Conservation (phyloP, 805 yeast species). For the Torulaspora gathmanii region DNA sequence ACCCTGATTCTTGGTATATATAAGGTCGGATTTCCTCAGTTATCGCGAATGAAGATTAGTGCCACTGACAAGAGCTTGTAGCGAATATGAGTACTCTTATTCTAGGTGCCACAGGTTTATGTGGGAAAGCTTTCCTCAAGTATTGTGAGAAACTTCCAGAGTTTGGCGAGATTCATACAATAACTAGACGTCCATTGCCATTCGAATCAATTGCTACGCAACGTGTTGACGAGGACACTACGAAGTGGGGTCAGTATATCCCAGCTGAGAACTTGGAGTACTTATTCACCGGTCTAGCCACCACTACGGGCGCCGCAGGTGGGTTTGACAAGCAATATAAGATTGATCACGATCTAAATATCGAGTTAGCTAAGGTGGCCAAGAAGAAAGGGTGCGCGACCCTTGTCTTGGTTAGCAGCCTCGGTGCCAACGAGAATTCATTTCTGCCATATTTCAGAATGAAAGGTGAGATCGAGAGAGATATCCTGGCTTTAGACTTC, state of each 20-base stretch:
- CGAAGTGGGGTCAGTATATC: conserved; percentile 48
- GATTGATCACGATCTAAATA: conserved; percentile 72
- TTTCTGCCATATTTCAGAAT: conserved; percentile 55
- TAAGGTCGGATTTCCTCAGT: not conserved
- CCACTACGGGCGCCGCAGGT: conserved; percentile 71
- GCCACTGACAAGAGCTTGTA: not conserved
- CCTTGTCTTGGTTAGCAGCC: conserved; percentile 60
- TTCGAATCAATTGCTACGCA: conserved; percentile 34
- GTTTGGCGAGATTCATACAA: conserved; percentile 42
- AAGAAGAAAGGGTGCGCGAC: conserved; percentile 63
- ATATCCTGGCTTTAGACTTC: conserved; percentile 55
- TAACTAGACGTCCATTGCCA: conserved; percentile 48
- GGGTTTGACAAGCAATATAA: conserved; percentile 60
- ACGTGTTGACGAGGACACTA: conserved; percentile 43
- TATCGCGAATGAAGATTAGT: not conserved
- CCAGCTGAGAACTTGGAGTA: conserved; percentile 37
- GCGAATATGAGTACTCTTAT: conserved; percentile 34
- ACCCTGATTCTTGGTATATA: not conserved
- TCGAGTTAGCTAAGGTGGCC: conserved; percentile 67
- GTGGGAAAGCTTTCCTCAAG: conserved; percentile 56
- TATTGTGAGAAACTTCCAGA: conserved; percentile 38
- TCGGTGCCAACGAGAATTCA: conserved; percentile 58
- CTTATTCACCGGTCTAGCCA: conserved; percentile 66
- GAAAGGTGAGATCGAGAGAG: conserved; percentile 76
- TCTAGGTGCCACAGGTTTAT: conserved; percentile 77